Evolutionary conservation across 768 basidiomycete species (phyloP).

Genomic region (Lentinus brumalis): DNA sequence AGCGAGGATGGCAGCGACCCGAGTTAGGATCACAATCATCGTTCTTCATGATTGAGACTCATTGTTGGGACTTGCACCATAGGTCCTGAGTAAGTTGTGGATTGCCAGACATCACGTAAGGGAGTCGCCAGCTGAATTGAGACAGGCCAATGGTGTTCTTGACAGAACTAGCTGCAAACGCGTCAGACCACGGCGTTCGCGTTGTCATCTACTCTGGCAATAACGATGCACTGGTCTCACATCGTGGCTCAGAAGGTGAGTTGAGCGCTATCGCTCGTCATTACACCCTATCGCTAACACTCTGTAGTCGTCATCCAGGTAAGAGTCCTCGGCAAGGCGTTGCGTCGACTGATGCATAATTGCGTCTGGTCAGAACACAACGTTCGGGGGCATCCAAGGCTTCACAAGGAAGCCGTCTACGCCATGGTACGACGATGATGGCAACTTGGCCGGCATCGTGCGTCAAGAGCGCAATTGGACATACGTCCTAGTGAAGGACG

Average conservation of each 20-base stretch:
- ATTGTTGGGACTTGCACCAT: background rate
- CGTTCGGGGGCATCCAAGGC: conserved; percentile 76
- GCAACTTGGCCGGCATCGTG: conserved; percentile 66
- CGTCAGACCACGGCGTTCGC: conserved; percentile 48
- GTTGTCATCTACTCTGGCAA: conserved; percentile 70
- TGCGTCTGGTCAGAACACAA: conserved; percentile 58
- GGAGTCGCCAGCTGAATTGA: no score
- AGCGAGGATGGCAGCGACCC: background rate
- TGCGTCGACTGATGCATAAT: no score
- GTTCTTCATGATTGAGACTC: conserved; percentile 1
- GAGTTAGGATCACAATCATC: background rate
- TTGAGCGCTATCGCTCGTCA: background rate
- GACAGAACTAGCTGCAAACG: conserved; percentile 63
- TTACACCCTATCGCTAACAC: background rate
- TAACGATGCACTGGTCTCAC: conserved; percentile 65
- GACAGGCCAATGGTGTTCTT: conserved; percentile 64
- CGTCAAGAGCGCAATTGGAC: conserved; percentile 72
- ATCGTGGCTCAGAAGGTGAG: conserved; percentile 64
- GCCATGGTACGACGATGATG: conserved; percentile 61
- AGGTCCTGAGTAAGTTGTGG: conserved; percentile 34
- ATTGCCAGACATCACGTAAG: background rate
- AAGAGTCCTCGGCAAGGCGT: background rate
- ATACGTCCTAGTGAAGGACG: conserved; percentile 40
- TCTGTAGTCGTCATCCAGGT: conserved; percentile 50
- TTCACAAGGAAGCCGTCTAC: conserved; percentile 72